phyloP scores from a whole-genome alignment of 371 early-diverging fungal genomes.

The Mucor piriformis region DNA sequence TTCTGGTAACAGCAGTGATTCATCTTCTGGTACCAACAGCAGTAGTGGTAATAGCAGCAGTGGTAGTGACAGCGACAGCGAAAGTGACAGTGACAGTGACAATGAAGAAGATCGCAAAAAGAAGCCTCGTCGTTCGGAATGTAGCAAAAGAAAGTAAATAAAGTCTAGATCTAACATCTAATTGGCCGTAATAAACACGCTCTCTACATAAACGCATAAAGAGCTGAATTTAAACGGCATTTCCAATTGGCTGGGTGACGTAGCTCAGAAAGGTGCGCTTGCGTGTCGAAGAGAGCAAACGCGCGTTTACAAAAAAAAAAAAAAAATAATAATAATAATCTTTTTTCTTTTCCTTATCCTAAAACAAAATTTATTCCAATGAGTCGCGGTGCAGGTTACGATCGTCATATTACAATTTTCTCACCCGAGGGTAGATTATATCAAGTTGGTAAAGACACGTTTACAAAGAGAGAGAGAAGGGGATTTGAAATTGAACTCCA shows the following conservation, averaged over 20 bases:
- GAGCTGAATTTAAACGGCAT: no score
- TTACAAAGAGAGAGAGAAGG: neutral
- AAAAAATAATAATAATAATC: no score
- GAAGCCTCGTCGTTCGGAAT: no score
- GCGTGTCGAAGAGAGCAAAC: neutral
- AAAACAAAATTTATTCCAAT: slow-evolving; percentile 30
- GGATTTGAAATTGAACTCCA: neutral
- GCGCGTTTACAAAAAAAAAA: slow-evolving; percentile 3
- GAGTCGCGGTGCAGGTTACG: slow-evolving; percentile 90
- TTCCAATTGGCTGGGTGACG: no score
- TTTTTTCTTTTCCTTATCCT: neutral
- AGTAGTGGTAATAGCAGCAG: slow-evolving; percentile 8
- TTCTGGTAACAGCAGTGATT: slow-evolving; percentile 5
- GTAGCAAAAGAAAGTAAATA: no score
- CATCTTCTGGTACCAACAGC: no score
- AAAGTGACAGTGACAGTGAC: neutral
- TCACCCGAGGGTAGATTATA: slow-evolving; percentile 98
- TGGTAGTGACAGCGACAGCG: neutral
- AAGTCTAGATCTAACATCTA: no score
- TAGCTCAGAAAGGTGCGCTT: no score
- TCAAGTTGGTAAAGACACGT: slow-evolving; percentile 88
- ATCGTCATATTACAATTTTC: slow-evolving; percentile 98
- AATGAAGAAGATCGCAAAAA: no score
- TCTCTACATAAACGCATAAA: no score
- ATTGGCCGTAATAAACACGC: no score